Evolutionary conservation across 2,329 filamentous ascomycete species (phyloP).

Genomic region (Rhynchosporium secalis): DNA sequence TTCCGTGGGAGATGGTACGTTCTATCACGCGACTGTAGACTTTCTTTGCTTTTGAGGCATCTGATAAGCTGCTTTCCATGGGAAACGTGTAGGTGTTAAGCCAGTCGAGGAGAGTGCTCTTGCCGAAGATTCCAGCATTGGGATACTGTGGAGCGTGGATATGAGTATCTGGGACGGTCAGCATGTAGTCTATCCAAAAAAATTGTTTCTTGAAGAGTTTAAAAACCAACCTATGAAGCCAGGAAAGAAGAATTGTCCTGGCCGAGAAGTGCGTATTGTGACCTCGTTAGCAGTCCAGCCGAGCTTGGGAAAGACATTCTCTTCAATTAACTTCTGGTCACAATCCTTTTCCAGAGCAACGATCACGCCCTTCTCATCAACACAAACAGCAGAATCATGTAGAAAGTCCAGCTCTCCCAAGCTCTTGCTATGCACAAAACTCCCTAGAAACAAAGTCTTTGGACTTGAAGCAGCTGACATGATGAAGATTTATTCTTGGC

Average conservation of each 20-base stretch:
- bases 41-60: conserved; percentile 60
- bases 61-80: conserved; percentile 74
- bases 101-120: conserved; percentile 90
- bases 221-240: conserved; percentile 67
- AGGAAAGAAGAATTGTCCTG: conserved; percentile 76
- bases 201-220: conserved; percentile 1
- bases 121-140: conserved; percentile 91
- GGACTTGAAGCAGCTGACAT: conserved; percentile 8
- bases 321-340: conserved; percentile 40
- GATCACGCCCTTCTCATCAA: conserved; percentile 53
- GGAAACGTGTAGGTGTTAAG: conserved; percentile 94
- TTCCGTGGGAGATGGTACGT: conserved; percentile 83
- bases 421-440: conserved; percentile 59
- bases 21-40: conserved; percentile 79
- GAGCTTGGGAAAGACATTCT: conserved; percentile 36
- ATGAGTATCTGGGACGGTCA: conserved; percentile 71
- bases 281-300: conserved; percentile 39
- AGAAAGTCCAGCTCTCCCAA: conserved; percentile 51
- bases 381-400: conserved; percentile 49
- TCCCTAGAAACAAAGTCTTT: conserved; percentile 54
- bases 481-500: conserved; percentile 1
- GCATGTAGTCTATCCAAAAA: conserved; percentile 7
- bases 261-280: conserved; percentile 33
- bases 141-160: conserved; percentile 95
- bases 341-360: conserved; percentile 36